Percentiles rank a stretch among this genome's conserved stretches.
Conservation (phyloP, 2,329 filamentous ascomycete genomes). For the Madurella mycetomatis region DNA sequence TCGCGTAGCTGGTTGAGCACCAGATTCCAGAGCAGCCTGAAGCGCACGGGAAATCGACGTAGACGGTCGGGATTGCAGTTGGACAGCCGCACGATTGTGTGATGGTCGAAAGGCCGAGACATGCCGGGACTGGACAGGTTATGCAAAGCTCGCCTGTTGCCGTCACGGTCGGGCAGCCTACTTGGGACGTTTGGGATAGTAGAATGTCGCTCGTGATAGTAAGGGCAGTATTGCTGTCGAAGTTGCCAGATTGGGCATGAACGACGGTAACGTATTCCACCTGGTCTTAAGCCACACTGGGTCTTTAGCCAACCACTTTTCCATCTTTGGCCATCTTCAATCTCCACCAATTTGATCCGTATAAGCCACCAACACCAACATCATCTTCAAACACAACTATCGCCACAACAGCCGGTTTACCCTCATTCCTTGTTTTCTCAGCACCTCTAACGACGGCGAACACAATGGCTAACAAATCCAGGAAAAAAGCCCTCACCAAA, state of each 20-base stretch:
- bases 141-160: slow-evolving; percentile 31
- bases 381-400: too few species aligned
- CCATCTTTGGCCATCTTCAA: too few species aligned
- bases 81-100: slow-evolving; percentile 34
- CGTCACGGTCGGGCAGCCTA: slow-evolving; percentile 34
- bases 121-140: slow-evolving; percentile 32
- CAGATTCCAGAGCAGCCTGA: slow-evolving; percentile 29
- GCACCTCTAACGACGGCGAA: too few species aligned
- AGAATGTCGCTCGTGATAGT: background rate
- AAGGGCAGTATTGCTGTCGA: background rate
- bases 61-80: slow-evolving; percentile 28
- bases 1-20: slow-evolving; percentile 25
- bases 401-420: too few species aligned
- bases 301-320: too few species aligned
- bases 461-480: too few species aligned
- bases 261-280: too few species aligned
- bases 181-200: slow-evolving; percentile 4
- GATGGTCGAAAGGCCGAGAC: slow-evolving; percentile 30
- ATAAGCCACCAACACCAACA: too few species aligned
- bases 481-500: too few species aligned
- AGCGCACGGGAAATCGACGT: slow-evolving; percentile 29
- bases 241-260: background rate
- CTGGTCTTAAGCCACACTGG: too few species aligned
- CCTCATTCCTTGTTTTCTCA: too few species aligned
- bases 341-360: too few species aligned